phyloP scores from a whole-genome alignment of 345 rosid species.

The Aquilaria malaccensis region DNA sequence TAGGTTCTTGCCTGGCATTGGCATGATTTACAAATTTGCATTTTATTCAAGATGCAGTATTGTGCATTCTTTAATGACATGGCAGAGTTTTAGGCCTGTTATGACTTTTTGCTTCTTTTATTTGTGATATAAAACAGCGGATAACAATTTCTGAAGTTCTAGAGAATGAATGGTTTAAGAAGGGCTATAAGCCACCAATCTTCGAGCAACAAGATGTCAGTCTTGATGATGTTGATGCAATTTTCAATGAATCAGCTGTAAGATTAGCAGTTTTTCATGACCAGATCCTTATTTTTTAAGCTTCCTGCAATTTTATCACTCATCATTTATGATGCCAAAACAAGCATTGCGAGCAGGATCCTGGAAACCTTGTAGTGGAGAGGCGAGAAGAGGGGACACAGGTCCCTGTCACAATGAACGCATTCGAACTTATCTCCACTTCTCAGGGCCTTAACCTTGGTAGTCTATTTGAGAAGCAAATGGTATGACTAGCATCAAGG shows the following conservation, averaged over 20 bases:
- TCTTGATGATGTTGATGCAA: constrained; percentile 80
- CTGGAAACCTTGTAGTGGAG: constrained; percentile 82
- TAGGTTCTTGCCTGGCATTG: constrained; percentile 23
- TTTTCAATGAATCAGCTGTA: constrained; percentile 76
- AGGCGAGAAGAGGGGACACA: constrained; percentile 63
- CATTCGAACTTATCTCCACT: constrained; percentile 93
- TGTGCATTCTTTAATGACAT: not conserved
- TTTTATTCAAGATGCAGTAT: not conserved
- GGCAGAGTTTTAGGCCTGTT: constrained; percentile 1
- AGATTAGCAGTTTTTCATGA: constrained; percentile 19
- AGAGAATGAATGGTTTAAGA: constrained; percentile 96
- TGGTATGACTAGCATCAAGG: constrained; percentile 37
- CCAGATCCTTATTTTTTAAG: constrained; percentile 2
- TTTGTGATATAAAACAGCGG: constrained; percentile 54
- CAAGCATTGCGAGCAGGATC: constrained; percentile 35
- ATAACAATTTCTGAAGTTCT: constrained; percentile 74
- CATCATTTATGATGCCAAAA: constrained; percentile 8
- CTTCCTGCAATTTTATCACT: constrained; percentile 4
- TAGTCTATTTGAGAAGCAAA: constrained; percentile 88
- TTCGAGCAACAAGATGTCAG: constrained; percentile 76
- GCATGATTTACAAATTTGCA: not conserved
- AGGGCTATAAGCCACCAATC: constrained; percentile 83
- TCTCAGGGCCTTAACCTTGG: constrained; percentile 98
- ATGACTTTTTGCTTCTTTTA: constrained; percentile 6
- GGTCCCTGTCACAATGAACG: constrained; percentile 87